Conservation (phyloP, 257 asterid genomes). For the Apocynum venetum region DNA sequence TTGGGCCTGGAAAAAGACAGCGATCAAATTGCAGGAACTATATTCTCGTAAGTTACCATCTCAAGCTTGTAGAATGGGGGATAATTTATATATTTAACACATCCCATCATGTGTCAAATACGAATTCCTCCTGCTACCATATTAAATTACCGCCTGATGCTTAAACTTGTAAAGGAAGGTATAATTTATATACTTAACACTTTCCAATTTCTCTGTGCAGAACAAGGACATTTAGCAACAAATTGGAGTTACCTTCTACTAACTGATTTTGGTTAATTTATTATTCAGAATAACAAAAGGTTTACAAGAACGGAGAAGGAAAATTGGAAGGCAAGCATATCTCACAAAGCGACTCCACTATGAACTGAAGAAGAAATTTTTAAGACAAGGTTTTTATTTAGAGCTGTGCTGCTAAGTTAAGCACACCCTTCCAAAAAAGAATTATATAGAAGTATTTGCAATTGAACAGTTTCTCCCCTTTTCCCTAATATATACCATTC, state of each 20-base stretch:
- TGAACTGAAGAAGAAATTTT: not conserved
- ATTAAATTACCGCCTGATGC: not conserved
- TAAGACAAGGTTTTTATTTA: not conserved
- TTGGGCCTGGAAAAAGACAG: conserved; percentile 53
- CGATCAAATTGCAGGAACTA: conserved; percentile 13
- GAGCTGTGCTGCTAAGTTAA: not conserved
- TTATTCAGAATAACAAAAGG: not conserved
- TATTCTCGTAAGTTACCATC: too few species aligned
- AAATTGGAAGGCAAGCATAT: not conserved
- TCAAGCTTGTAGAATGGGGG: too few species aligned
- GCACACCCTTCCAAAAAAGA: not conserved
- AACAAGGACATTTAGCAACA: not conserved
- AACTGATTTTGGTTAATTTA: not conserved
- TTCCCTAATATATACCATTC: not conserved
- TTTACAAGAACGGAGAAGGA: not conserved
- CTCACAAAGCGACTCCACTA: not conserved
- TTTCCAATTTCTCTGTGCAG: not conserved
- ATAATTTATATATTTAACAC: too few species aligned
- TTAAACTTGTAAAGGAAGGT: not conserved
- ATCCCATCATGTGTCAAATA: too few species aligned
- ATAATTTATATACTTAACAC: too few species aligned
- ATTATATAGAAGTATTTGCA: not conserved
- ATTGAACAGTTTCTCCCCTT: not conserved
- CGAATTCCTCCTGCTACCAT: not conserved
- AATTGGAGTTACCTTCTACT: not conserved